Percentiles rank a stretch among this genome's conserved stretches.
These are phyloP conservation scores for Leavenworthia alabamica DNA, from an alignment of 345 rosid species.

Conservation along the genomic window DNA sequence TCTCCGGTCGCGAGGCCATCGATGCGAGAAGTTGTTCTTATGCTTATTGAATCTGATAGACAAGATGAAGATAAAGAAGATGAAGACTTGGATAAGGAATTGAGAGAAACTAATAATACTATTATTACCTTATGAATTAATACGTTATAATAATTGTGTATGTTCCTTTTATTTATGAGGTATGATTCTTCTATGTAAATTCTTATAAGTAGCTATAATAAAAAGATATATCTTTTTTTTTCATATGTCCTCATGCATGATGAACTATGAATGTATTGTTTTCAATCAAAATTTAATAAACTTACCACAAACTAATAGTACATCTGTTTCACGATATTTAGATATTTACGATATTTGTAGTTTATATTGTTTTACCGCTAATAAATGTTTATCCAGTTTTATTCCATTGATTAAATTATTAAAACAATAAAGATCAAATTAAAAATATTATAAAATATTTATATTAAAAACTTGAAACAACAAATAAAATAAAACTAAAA, in stretches of 20 bases:
- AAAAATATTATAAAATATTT: too few relatives aligned
- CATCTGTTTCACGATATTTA: too few relatives aligned
- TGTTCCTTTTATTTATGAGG: background rate
- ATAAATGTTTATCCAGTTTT: too few relatives aligned
- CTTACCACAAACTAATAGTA: too few relatives aligned
- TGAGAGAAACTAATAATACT: background rate
- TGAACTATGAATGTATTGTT: background rate
- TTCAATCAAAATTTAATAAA: background rate
- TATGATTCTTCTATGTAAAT: constrained; percentile 5
- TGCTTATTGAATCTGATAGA: constrained; percentile 61
- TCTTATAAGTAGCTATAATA: background rate
- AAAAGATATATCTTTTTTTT: background rate
- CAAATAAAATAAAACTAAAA: too few relatives aligned
- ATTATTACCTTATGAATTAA: background rate
- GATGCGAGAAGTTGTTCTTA: constrained; percentile 67
- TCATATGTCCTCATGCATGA: background rate
- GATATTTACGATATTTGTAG: too few relatives aligned
- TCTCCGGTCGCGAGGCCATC: constrained; percentile 55
- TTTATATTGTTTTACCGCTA: too few relatives aligned
- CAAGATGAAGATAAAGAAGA: constrained; percentile 25
- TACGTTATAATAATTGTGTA: constrained; percentile 7
- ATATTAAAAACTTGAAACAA: too few relatives aligned
- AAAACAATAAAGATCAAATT: too few relatives aligned
- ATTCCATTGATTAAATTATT: too few relatives aligned
- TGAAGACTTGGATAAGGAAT: constrained; percentile 5